Percentiles rank a stretch among this genome's conserved stretches.
phyloP scores from a whole-genome alignment of 2,329 filamentous ascomycete species.

The Neofusicoccum umdonicola region DNA sequence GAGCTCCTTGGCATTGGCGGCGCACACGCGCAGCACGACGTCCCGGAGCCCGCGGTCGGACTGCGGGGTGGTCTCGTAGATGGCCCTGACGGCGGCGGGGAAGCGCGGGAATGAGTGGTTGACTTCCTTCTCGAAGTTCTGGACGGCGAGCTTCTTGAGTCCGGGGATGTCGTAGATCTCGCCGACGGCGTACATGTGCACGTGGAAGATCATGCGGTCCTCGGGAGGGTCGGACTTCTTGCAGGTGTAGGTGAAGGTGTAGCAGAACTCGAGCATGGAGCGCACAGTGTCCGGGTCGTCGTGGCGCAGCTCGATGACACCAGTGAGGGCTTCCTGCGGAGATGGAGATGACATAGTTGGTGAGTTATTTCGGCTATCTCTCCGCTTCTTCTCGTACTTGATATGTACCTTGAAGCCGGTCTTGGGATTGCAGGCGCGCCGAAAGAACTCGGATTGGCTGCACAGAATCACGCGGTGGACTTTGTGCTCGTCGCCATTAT shows the following conservation, averaged over 20 bases:
- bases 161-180: slow-evolving; percentile 8
- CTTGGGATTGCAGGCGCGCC: slow-evolving; percentile 3
- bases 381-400: neutral
- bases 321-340: slow-evolving; percentile 10
- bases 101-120: slow-evolving; percentile 21
- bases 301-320: slow-evolving; percentile 9
- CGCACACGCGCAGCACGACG: slow-evolving; percentile 28
- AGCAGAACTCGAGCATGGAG: slow-evolving; percentile 13
- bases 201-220: slow-evolving; percentile 13
- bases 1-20: neutral
- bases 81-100: slow-evolving; percentile 37
- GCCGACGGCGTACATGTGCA: slow-evolving; percentile 15
- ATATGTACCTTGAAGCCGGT: slow-evolving; percentile 14
- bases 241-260: slow-evolving; percentile 9
- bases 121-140: slow-evolving; percentile 7
- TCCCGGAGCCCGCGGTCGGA: slow-evolving; percentile 39
- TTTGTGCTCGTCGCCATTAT: slow-evolving; percentile 12
- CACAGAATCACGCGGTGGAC: slow-evolving; percentile 12
- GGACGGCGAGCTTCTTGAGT: neutral
- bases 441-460: slow-evolving; percentile 11
- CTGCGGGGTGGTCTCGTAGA: slow-evolving; percentile 41
- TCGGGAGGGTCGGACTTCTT: neutral
- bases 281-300: slow-evolving; percentile 7
- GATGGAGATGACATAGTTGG: neutral
- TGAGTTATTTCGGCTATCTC: neutral